phyloP scores from a whole-genome alignment of 106 monocot species.

The Dendrobium nobile region DNA sequence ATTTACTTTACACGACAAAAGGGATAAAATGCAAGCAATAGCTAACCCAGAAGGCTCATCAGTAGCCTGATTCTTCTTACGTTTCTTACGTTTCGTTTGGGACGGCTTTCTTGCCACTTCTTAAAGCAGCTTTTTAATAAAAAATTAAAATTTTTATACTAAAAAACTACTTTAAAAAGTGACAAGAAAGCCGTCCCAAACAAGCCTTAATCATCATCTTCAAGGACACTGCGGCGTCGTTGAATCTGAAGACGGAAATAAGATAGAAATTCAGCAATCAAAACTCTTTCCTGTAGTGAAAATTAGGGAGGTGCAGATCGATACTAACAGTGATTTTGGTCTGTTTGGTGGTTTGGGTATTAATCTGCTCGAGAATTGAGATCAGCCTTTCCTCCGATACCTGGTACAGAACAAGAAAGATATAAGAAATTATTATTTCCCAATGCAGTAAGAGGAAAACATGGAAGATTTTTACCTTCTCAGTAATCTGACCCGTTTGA shows the following conservation, averaged over 20 bases:
- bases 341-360: slow-evolving; percentile 62
- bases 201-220: slow-evolving; percentile 47
- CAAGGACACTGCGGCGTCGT: slow-evolving; percentile 70
- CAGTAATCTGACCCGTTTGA: slow-evolving; percentile 82
- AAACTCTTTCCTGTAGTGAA: neutral
- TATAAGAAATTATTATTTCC: neutral
- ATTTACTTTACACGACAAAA: neutral
- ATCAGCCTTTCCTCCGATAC: slow-evolving; percentile 76
- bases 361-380: slow-evolving; percentile 70
- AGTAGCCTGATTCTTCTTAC: neutral
- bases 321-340: slow-evolving; percentile 76
- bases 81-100: neutral
- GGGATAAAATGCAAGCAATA: neutral
- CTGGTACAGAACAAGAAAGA: slow-evolving; percentile 13
- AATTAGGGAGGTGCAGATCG: neutral
- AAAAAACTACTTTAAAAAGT: too few relatives aligned
- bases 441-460: neutral
- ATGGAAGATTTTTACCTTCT: slow-evolving; percentile 33
- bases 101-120: too few relatives aligned
- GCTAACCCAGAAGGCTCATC: neutral
- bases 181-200: too few relatives aligned
- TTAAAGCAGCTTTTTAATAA: too few relatives aligned
- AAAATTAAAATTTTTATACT: too few relatives aligned
- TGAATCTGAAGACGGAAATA: slow-evolving; percentile 39
- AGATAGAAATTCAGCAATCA: neutral